Conservation (phyloP, 2,329 filamentous ascomycete genomes). For the Fusarium lyarnte region DNA sequence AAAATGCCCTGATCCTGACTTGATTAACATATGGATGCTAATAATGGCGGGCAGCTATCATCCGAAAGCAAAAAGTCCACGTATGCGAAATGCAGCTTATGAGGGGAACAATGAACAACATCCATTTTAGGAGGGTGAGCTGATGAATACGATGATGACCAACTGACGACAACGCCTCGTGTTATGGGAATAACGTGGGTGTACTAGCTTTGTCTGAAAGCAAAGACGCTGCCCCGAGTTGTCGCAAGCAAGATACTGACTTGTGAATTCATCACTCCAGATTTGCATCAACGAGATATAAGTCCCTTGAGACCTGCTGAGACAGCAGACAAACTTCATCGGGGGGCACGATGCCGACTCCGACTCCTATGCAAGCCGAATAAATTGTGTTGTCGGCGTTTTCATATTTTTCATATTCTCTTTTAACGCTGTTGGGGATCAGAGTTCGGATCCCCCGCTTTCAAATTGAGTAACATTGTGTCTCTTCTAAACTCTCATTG, state of each 20-base stretch:
- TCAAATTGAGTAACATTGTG: constrained; percentile 1
- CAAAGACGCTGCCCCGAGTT: neutral
- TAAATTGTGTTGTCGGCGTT: neutral
- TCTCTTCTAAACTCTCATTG: neutral
- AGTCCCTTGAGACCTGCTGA: neutral
- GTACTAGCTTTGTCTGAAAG: neutral
- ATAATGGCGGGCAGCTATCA: neutral
- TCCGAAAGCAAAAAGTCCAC: constrained; percentile 19
- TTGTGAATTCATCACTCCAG: neutral
- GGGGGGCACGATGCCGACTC: constrained; percentile 5
- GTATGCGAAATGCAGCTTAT: constrained; percentile 16
- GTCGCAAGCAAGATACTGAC: neutral
- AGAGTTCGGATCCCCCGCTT: constrained; percentile 7
- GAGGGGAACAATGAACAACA: constrained; percentile 11
- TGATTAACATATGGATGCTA: neutral
- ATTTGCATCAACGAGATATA: neutral
- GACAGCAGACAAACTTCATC: constrained; percentile 1
- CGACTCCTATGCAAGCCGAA: neutral
- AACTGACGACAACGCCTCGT: constrained; percentile 18
- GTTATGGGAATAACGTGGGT: constrained; percentile 16
- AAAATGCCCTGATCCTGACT: neutral
- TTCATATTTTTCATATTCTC: neutral
- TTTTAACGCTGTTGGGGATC: neutral
- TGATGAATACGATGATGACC: constrained; percentile 27
- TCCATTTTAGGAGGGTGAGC: constrained; percentile 6